These are phyloP conservation scores for Cadophora gregata DNA, from an alignment of 2,329 filamentous ascomycete species.

Conservation along the genomic window DNA sequence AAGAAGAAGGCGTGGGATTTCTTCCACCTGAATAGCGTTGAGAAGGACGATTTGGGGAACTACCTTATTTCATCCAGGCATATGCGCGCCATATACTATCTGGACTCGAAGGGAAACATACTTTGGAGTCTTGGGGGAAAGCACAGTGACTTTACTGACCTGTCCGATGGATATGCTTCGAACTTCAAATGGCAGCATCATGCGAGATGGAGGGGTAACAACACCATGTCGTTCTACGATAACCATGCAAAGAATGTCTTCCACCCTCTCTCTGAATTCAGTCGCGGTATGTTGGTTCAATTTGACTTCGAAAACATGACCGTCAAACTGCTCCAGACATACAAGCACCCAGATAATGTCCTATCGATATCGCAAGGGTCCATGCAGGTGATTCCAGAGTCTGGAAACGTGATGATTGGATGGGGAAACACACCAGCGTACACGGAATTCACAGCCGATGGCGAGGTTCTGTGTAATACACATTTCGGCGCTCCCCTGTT, in stretches of 20 bases:
- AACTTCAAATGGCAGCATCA: slow-evolving; percentile 57
- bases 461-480: slow-evolving; percentile 50
- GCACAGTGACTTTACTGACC: slow-evolving; percentile 49
- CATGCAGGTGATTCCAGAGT: slow-evolving; percentile 51
- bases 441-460: slow-evolving; percentile 52
- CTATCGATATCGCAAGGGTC: slow-evolving; percentile 52
- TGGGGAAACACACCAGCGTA: slow-evolving; percentile 57
- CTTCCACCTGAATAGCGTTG: slow-evolving; percentile 46
- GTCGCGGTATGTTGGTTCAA: slow-evolving; percentile 47
- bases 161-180: slow-evolving; percentile 45
- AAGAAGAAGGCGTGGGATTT: slow-evolving; percentile 34
- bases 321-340: slow-evolving; percentile 49
- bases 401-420: slow-evolving; percentile 53
- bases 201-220: slow-evolving; percentile 46
- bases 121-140: slow-evolving; percentile 54
- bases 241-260: slow-evolving; percentile 48
- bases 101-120: slow-evolving; percentile 52
- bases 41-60: slow-evolving; percentile 49
- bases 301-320: slow-evolving; percentile 51
- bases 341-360: slow-evolving; percentile 47
- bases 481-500: slow-evolving; percentile 47
- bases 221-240: slow-evolving; percentile 39
- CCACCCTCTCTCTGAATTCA: slow-evolving; percentile 38
- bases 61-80: slow-evolving; percentile 55
- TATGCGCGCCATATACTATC: slow-evolving; percentile 52